phyloP scores from a whole-genome alignment of 140 eudicot genomes.

The Ambrosia hybrid region DNA sequence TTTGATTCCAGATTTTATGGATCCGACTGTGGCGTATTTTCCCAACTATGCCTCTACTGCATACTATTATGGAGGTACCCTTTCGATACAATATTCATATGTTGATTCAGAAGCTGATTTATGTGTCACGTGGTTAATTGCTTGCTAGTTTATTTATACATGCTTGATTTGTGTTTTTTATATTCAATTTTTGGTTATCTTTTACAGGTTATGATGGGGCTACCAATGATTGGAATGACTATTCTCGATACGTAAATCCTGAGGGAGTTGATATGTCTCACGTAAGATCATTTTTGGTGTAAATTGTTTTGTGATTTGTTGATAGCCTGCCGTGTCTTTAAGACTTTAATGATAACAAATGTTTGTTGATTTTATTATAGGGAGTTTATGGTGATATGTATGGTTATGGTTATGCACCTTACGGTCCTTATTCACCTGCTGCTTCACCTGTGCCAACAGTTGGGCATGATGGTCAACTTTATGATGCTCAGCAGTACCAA shows the following conservation, averaged over 20 bases:
- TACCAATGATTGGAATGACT: slow-evolving; percentile 53
- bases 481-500: slow-evolving; percentile 69
- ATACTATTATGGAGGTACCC: slow-evolving; percentile 59
- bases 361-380: slow-evolving; percentile 18
- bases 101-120: too few relatives aligned
- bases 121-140: too few relatives aligned
- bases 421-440: slow-evolving; percentile 25
- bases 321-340: too few relatives aligned
- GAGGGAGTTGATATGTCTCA: slow-evolving; percentile 44
- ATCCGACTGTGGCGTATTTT: slow-evolving; percentile 18
- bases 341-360: too few relatives aligned
- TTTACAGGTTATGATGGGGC: slow-evolving; percentile 56
- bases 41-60: slow-evolving; percentile 48
- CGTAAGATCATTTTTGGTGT: slow-evolving; percentile 38
- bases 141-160: too few relatives aligned
- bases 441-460: too few relatives aligned
- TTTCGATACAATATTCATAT: too few relatives aligned
- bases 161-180: not conserved
- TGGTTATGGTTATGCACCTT: slow-evolving; percentile 62
- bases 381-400: slow-evolving; percentile 65
- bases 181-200: not conserved
- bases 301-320: too few relatives aligned
- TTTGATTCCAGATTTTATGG: slow-evolving; percentile 45
- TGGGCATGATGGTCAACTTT: slow-evolving; percentile 58
- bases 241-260: too few relatives aligned